phyloP scores from a whole-genome alignment of 805 yeast species.

The Cephaloascus fragrans region DNA sequence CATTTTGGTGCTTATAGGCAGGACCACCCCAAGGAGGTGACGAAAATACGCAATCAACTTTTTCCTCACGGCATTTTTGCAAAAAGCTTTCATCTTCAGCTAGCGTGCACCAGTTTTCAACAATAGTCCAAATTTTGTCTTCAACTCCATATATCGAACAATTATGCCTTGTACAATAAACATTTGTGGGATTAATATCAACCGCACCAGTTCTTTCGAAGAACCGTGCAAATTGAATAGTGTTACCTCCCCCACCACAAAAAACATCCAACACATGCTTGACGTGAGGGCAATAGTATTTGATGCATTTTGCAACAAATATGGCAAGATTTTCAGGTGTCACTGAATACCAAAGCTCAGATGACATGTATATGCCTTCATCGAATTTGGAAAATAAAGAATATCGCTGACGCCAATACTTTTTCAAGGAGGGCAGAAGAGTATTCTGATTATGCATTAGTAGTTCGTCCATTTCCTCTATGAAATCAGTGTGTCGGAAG shows the following conservation, averaged over 20 bases:
- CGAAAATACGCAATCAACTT: slow-evolving; percentile 50
- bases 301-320: slow-evolving; percentile 44
- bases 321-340: slow-evolving; percentile 73
- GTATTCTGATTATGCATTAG: slow-evolving; percentile 26
- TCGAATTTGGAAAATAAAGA: slow-evolving; percentile 53
- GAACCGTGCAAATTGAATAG: slow-evolving; percentile 59
- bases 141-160: slow-evolving; percentile 51
- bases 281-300: slow-evolving; percentile 40
- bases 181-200: slow-evolving; percentile 49
- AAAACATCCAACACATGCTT: slow-evolving; percentile 52
- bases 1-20: slow-evolving; percentile 29
- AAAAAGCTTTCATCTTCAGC: slow-evolving; percentile 1
- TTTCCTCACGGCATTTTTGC: slow-evolving; percentile 5
- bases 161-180: slow-evolving; percentile 60
- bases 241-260: slow-evolving; percentile 85
- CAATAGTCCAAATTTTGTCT: slow-evolving; percentile 36
- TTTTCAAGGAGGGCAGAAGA: slow-evolving; percentile 29
- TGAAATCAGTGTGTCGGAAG: no score
- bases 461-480: slow-evolving; percentile 17
- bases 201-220: slow-evolving; percentile 53
- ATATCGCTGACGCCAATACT: slow-evolving; percentile 58
- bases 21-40: slow-evolving; percentile 93
- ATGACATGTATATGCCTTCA: slow-evolving; percentile 57
- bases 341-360: slow-evolving; percentile 79
- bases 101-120: slow-evolving; percentile 40